A percentile compares a stretch with the other conserved stretches of the same genome.
Conservation (phyloP, 768 basidiomycete genomes). For the Phallus indusiatus region DNA sequence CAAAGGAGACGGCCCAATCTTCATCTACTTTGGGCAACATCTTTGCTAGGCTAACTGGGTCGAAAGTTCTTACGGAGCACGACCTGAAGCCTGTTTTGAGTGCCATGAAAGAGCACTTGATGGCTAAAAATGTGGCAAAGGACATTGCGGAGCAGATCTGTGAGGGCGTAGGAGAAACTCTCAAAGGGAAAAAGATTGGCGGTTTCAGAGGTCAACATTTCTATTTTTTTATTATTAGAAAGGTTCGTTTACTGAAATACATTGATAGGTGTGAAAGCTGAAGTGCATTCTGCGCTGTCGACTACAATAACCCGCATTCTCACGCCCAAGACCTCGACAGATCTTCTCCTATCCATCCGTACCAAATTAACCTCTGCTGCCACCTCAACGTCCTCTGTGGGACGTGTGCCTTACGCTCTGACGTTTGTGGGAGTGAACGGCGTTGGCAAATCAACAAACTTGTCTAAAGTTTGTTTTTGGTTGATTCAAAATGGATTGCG, state of each 20-base stretch:
- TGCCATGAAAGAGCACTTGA: constrained; percentile 95
- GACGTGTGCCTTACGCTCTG: constrained; percentile 81
- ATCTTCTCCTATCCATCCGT: constrained; percentile 86
- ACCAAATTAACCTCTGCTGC: constrained; percentile 73
- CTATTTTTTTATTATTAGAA: background rate
- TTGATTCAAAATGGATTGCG: constrained; percentile 88
- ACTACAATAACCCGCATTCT: constrained; percentile 85
- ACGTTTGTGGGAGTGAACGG: constrained; percentile 98
- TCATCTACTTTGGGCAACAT: constrained; percentile 54
- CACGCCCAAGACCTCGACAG: constrained; percentile 96
- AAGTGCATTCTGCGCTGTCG: constrained; percentile 76
- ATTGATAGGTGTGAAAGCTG: constrained; percentile 64
- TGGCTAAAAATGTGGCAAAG: constrained; percentile 97
- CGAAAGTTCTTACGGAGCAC: constrained; percentile 68
- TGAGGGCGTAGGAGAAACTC: constrained; percentile 82
- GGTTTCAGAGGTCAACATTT: constrained; percentile 70
- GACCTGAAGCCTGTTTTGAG: constrained; percentile 84
- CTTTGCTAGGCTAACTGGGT: constrained; percentile 79
- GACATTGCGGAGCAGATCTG: constrained; percentile 93
- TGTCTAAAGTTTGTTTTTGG: constrained; percentile 99
- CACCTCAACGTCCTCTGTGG: constrained; percentile 50
- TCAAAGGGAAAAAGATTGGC: constrained; percentile 86
- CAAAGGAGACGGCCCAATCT: constrained; percentile 21
- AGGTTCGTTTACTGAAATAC: constrained; percentile 10
- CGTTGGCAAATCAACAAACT: constrained; percentile 96